Evolutionary conservation across 1,139 yeast genomes (phyloP), one percentile per base, ranked within the genome.

Genomic region (Zygoascus hellenicus): DNA sequence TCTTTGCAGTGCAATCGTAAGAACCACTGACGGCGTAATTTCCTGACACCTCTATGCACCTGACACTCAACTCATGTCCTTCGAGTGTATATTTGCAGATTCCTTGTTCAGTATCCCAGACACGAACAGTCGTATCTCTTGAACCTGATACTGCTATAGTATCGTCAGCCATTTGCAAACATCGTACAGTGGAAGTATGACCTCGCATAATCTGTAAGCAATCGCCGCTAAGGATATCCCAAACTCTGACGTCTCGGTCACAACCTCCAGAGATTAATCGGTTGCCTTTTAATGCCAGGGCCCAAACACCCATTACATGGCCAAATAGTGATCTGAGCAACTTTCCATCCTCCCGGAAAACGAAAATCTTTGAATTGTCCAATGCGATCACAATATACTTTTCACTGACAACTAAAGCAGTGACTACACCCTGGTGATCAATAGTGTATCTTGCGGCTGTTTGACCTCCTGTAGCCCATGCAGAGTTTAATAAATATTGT

Each of bases 251-350:
- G 14, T 89, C 83, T 54, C 96, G 74, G 64, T 89, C 97, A 15
- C 96, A 88, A 2, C 95, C 87, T 0, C 96, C 96, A 57, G 90
- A 81, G 0, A 88, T 94, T 32, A 89, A 69, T 7, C 88, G 82
- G 62, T 85, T 81, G 3, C 86, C 88, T 49, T 75, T 74, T 58
- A 88, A 83, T 58, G 89, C 86, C 60, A 90, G 72, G 1, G 97
- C 97, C 98, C 98, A 92, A 9, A 92, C 97, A 38, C 97, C 97
- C 60, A 96, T 96, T 50, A 86, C 95, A 60, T 92, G 97, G 5
- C 97, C 97, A 50, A 76, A 75, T 43, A 90, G 70, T 2, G 85
- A 83, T 43, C 79, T 73, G n/a, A 83, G 59, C 48, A 84, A 70
- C 44, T 75, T 71, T 2, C 97, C 97, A n/a, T 84, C 83, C 40